Evolutionary conservation across 495 filamentous ascomycete genomes (phyloP), one percentile per base, ranked within the genome.

Genomic region (Geoglossum glabrum): DNA sequence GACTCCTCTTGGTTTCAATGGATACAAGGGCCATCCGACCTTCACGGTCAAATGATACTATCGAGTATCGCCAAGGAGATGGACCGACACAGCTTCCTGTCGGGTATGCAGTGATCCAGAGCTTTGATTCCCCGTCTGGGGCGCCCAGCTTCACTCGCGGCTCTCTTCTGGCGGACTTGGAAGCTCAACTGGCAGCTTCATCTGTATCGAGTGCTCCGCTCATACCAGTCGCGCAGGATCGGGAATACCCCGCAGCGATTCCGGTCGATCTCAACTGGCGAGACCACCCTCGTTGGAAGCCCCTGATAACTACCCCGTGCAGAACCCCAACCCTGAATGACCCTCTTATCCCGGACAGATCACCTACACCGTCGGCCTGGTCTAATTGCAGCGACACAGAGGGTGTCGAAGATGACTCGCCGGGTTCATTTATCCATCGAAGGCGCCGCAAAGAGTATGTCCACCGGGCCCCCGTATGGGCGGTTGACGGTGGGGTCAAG

Each of bases 381-480:
- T 40, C 36, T 15, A 40, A 52, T 31, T 19, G 21, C 13, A 26
- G 23, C 13, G 54, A 26, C n/a, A 19, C 21, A 33, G 54, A 23
- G 7, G 54, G 40, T 5, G 6, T 1, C 15, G 28, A 27, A 5
- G 31, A 31, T 38, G 54, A 9, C 21, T 56, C 54, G 17, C 54
- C 54, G n/a, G 28, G 17, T 5, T 56, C 54, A 15, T 56, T 56
- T n/a, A 45, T 45, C 5, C 33, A 56, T 19, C 17, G 28, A 10
- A 56, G 54, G n/a, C 54, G 54, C 25, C 54, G 54, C n/a, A 56
- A 56, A 31, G 54, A 56, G 21, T 33, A 56, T 28, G 31, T 56
- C 10, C 28, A 36, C 23, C 31, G 54, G 28, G 25, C 54, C 0
- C 31, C 54, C 11, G 33, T 56, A 3, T 38, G 25, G 31, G 25